Evolutionary conservation across 2,329 filamentous ascomycete species (phyloP).

Genomic region (Teratosphaeria viscida): DNA sequence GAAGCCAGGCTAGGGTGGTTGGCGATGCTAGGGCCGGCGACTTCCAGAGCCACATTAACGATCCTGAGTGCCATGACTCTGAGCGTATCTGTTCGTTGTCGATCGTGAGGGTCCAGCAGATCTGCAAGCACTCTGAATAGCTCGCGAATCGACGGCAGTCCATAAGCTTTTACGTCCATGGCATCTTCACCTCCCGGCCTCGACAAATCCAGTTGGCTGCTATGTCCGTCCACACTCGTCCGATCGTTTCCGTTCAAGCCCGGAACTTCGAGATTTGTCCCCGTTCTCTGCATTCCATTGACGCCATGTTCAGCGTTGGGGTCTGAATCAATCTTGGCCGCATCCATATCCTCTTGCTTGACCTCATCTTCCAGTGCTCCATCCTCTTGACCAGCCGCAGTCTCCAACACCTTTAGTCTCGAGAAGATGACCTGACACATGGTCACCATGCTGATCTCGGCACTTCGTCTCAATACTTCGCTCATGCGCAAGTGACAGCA

Average conservation of each 20-base stretch:
- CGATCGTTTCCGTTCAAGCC: slow-evolving; percentile 25
- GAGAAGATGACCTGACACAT: slow-evolving; percentile 99
- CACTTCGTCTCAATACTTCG: slow-evolving; percentile 78
- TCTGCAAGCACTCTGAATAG: slow-evolving; percentile 90
- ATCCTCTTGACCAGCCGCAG: slow-evolving; percentile 55
- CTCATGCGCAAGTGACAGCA: slow-evolving; percentile 90
- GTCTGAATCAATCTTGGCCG: slow-evolving; percentile 69
- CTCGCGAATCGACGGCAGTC: slow-evolving; percentile 85
- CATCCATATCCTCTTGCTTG: slow-evolving; percentile 58
- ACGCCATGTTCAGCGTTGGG: slow-evolving; percentile 35
- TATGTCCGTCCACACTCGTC: slow-evolving; percentile 27
- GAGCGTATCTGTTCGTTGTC: slow-evolving; percentile 87
- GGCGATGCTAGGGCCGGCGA: slow-evolving; percentile 88
- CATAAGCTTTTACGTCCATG: slow-evolving; percentile 70
- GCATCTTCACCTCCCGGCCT: slow-evolving; percentile 32
- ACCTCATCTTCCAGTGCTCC: slow-evolving; percentile 53
- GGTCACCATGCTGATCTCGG: slow-evolving; percentile 93
- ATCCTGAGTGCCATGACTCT: slow-evolving; percentile 95
- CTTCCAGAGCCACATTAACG: slow-evolving; percentile 92
- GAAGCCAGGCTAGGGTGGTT: slow-evolving; percentile 79
- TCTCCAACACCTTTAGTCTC: slow-evolving; percentile 75
- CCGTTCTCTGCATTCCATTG: slow-evolving; percentile 32
- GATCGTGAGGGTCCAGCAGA: slow-evolving; percentile 85
- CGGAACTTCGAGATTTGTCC: slow-evolving; percentile 50
- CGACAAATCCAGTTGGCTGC: slow-evolving; percentile 34